Base-by-base conservation (phyloP, 2,329 filamentous ascomycete genomes). In the Penicillium capsulatum region DNA sequence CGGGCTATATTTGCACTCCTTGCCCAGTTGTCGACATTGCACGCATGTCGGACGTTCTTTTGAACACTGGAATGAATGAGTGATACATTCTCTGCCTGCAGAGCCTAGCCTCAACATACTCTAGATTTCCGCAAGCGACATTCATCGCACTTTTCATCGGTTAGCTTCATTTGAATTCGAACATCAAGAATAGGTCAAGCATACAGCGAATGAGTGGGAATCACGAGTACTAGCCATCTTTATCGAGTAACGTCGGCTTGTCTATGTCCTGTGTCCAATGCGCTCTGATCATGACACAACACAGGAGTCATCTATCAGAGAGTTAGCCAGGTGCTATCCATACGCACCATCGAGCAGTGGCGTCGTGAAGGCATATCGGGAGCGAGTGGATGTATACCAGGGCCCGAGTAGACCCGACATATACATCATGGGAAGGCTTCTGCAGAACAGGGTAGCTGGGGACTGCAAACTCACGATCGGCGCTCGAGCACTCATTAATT, bases 1-100 rank as follows among this genome's bases (percentile, higher is more conserved):
- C 2, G 64, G 65, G 38, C 66, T 68, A 48, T 69, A 69, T 17
- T 59, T 59, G 54, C 66, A 69, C 42, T 65, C 56, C 43, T 65
- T 66, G 38, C 60, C 58, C 36, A 68, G 45, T 39, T 68, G 65
- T 40, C 54, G 56, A 45, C 66, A 69, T 53, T 65, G 59, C 22
- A 59, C 44, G 42, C 66, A 69, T 33, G 51, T 50, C 22, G 66
- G 66, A 36, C 58, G 60, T 47, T 66, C 65, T 53, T 68, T 69
- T 10, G 66, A 67, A 44, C 66, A 69, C 66, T 69, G 26, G 9
- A 17, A 34, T 15, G 14, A 15, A 36, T 47, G 27, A 41, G 50
- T 34, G 19, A 35, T 11, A 28, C 4, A 15, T 20, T 8, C 30
- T 17, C 31, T 11, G 14, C 19, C 7, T 20, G 6, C 4, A 13